Base-by-base conservation (phyloP, 2,329 filamentous ascomycete genomes). In the Cladosporium sp. region DNA sequence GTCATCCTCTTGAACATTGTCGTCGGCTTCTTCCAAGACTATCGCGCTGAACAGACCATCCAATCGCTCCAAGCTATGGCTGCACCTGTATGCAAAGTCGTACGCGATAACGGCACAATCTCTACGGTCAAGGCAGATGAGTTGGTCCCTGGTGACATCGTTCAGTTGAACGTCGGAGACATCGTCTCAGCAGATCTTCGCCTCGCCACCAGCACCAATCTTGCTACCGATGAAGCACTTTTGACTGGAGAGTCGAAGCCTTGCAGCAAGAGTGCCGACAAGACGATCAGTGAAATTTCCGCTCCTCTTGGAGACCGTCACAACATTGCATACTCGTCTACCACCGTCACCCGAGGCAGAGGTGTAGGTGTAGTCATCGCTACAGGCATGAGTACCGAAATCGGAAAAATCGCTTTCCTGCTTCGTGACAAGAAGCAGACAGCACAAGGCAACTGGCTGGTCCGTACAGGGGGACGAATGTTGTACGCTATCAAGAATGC, bases 221-320 rank as follows among this genome's bases (percentile, higher is more conserved):
- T 93, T 68, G 90, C 90, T 62, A 90, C 88, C 65, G 91, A 94
- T 66, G 89, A 91, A 75, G 88, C 89, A 12, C 81, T 90, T 32
- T 82, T 92, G 32, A 92, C 89, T 3, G 90, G 89, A 71, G 89
- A 92, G 78, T 90, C 89, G 18, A 77, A 90, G 21, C 86, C 74
- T 8, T 71, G 74, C 30, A 69, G 68, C 57, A 77, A 77, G 66
- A 70, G 72, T 24, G 68, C 71, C 36, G 72, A 75, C 14, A 67
- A 60, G 61, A 70, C 74, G 36, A 72, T 73, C 51, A 73, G 76
- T 28, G 70, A 69, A 15, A 15, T 65, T 2, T 82, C 84, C 5
- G 83, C 82, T 8, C 84, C 85, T 0, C 81, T 88, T 60, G 88
- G 87, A 54, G 88, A 90, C 72, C 84, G 87, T 36, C 79, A 83